phyloP scores from a whole-genome alignment of 768 basidiomycete species.

The Cystofilobasidium ferigula region DNA sequence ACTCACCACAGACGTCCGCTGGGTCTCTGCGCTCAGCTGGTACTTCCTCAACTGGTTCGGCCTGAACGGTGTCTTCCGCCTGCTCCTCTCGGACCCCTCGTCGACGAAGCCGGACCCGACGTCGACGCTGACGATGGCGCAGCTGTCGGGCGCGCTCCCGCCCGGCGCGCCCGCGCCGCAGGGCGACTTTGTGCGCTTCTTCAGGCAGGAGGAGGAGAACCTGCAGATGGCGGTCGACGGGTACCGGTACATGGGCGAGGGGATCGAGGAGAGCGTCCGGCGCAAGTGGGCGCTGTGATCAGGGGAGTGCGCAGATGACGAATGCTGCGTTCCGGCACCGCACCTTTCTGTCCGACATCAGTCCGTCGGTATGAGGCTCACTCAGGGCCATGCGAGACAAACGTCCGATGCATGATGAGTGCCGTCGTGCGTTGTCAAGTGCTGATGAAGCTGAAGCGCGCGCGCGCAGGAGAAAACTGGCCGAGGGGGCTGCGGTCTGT shows the following conservation, averaged over 20 bases:
- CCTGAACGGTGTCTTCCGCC: constrained; percentile 84
- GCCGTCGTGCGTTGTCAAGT: too few relatives aligned
- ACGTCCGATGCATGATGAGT: too few relatives aligned
- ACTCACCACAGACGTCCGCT: constrained; percentile 95
- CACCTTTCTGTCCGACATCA: too few relatives aligned
- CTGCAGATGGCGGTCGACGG: constrained; percentile 79
- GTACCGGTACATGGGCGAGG: constrained; percentile 71
- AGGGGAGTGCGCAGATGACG: too few relatives aligned
- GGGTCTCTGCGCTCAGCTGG: constrained; percentile 98
- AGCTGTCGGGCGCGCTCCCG: constrained; percentile 32
- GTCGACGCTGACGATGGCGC: constrained; percentile 3
- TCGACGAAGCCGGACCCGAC: constrained; percentile 1
- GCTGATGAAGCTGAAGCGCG: background rate
- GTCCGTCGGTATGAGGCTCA: too few relatives aligned
- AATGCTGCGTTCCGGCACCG: too few relatives aligned
- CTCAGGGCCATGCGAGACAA: too few relatives aligned
- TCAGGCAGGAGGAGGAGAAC: constrained; percentile 84
- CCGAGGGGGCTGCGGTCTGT: background rate
- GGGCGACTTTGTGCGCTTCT: constrained; percentile 77
- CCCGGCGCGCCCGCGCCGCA: constrained; percentile 41
- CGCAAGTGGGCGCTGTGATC: background rate
- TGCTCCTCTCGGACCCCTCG: constrained; percentile 60
- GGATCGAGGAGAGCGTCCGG: constrained; percentile 53
- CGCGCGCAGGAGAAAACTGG: background rate
- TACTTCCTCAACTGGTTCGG: constrained; percentile 95